phyloP scores from a whole-genome alignment of 2,329 filamentous ascomycete species.

The Exophiala calicioides region DNA sequence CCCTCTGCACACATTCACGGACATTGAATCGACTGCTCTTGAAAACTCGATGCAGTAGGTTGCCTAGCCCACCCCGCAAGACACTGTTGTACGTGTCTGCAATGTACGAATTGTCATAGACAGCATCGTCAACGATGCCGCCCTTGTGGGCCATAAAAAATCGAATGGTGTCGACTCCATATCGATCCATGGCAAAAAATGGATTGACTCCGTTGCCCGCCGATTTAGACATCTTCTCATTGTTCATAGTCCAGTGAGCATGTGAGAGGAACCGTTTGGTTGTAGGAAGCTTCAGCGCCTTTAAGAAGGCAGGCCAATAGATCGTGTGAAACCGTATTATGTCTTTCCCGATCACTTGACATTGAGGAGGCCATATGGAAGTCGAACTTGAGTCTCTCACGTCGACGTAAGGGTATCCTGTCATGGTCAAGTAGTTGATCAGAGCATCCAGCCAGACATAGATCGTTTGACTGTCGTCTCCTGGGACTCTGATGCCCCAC shows the following conservation, averaged over 20 bases:
- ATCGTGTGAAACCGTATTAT: conserved; percentile 93
- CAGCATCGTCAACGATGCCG: conserved; percentile 72
- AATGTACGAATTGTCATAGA: conserved; percentile 80
- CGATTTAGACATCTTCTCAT: conserved; percentile 95
- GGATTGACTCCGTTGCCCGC: conserved; percentile 94
- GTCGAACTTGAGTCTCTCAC: conserved; percentile 60
- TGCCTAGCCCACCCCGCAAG: conserved; percentile 76
- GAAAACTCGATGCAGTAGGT: conserved; percentile 71
- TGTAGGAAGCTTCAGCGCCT: conserved; percentile 78
- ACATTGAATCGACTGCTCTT: conserved; percentile 70
- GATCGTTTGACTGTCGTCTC: conserved; percentile 82
- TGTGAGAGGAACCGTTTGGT: conserved; percentile 83
- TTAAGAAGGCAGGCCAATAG: conserved; percentile 95
- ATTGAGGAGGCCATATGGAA: conserved; percentile 82
- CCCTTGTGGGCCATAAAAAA: conserved; percentile 86
- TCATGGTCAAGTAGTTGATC: conserved; percentile 86
- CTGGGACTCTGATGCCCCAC: conserved; percentile 89
- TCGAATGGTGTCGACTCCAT: conserved; percentile 82
- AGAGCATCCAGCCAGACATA: conserved; percentile 98
- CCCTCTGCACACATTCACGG: conserved; percentile 55
- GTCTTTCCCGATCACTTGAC: conserved; percentile 94
- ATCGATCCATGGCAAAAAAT: conserved; percentile 85
- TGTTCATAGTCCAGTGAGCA: conserved; percentile 91
- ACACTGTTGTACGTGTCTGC: conserved; percentile 76
- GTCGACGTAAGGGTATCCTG: conserved; percentile 76